Percentiles rank a stretch among this genome's conserved stretches.
These are phyloP conservation scores for Cylindrotheca closterium DNA, from an alignment of 108 stramenopile genomes.

Conservation along the genomic window DNA sequence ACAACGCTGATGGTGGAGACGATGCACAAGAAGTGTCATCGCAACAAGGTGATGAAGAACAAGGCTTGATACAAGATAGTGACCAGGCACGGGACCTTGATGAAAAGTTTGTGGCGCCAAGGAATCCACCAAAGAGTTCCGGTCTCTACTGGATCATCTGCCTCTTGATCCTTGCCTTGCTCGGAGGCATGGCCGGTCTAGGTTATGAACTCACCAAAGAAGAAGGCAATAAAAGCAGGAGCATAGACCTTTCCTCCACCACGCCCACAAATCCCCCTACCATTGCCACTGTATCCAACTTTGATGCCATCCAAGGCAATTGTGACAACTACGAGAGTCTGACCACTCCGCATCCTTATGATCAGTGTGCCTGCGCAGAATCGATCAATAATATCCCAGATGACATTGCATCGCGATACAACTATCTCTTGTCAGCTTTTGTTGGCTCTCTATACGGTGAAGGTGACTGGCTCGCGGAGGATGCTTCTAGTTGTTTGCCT, in stretches of 20 bases:
- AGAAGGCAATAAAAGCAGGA: neutral
- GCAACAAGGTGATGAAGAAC: too few relatives aligned
- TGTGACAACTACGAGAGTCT: slow-evolving; percentile 13
- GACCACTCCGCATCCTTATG: slow-evolving; percentile 24
- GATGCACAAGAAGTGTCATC: too few relatives aligned
- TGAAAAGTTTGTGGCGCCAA: neutral
- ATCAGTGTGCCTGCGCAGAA: slow-evolving; percentile 42
- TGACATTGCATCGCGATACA: slow-evolving; percentile 33
- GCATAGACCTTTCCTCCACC: neutral
- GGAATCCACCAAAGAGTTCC: neutral
- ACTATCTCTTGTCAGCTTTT: slow-evolving; percentile 19
- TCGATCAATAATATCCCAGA: slow-evolving; percentile 29
- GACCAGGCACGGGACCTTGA: neutral
- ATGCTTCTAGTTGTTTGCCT: slow-evolving; percentile 29
- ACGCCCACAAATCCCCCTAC: slow-evolving; percentile 31
- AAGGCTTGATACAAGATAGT: neutral
- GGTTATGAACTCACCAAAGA: slow-evolving; percentile 21
- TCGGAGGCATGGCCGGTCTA: slow-evolving; percentile 21
- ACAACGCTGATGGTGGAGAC: neutral
- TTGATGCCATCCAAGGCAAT: slow-evolving; percentile 25
- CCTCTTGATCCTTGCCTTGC: slow-evolving; percentile 1
- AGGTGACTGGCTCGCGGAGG: slow-evolving; percentile 8
- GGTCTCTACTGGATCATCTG: slow-evolving; percentile 27
- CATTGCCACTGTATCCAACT: slow-evolving; percentile 5
- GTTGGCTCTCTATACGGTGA: slow-evolving; percentile 24